A percentile compares a stretch with the other conserved stretches of the same genome.
phyloP scores from a whole-genome alignment of 495 filamentous ascomycete species.

The Trichocladium antarcticum region DNA sequence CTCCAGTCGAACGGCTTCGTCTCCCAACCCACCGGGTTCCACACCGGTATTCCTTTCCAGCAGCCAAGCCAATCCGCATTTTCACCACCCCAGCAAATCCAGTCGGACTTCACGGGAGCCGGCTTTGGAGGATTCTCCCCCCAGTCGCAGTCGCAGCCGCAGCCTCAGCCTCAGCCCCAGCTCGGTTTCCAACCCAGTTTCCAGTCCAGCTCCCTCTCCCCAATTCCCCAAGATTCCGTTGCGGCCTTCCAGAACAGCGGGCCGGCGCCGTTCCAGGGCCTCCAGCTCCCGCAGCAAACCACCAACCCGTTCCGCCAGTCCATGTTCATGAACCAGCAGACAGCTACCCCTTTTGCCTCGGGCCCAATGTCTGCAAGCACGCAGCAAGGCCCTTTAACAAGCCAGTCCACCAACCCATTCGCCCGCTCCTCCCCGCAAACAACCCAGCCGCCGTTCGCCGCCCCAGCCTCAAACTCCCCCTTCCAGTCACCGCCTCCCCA shows the following conservation, averaged over 20 bases:
- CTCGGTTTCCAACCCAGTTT: too few species aligned
- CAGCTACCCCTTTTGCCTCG: conserved; percentile 27
- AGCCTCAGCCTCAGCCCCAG: too few species aligned
- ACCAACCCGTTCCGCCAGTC: conserved; percentile 88
- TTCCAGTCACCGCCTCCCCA: conserved; percentile 40
- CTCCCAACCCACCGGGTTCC: conserved; percentile 38
- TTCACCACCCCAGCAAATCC: conserved; percentile 33
- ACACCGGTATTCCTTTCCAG: conserved; percentile 39
- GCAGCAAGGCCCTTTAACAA: conserved; percentile 31
- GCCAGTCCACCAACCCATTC: conserved; percentile 81
- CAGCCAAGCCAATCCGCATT: conserved; percentile 38
- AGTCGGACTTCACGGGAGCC: conserved; percentile 54
- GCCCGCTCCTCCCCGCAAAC: conserved; percentile 45
- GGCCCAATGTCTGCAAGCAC: conserved; percentile 11
- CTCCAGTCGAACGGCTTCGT: conserved; percentile 45
- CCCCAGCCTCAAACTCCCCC: conserved; percentile 37
- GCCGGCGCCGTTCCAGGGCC: conserved; percentile 30
- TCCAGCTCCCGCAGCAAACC: conserved; percentile 43
- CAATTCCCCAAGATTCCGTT: conserved; percentile 56
- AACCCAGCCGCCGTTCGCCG: conserved; percentile 39
- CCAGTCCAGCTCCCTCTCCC: conserved; percentile 41
- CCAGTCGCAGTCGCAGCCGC: conserved; percentile 47
- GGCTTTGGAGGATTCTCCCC: conserved; percentile 81
- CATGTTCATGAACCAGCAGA: conserved; percentile 54
- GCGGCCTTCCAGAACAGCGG: conserved; percentile 39